Base-by-base conservation (phyloP, 1,284 basidiomycete species). In the Microbotryum lychnidis-dioicae region DNA sequence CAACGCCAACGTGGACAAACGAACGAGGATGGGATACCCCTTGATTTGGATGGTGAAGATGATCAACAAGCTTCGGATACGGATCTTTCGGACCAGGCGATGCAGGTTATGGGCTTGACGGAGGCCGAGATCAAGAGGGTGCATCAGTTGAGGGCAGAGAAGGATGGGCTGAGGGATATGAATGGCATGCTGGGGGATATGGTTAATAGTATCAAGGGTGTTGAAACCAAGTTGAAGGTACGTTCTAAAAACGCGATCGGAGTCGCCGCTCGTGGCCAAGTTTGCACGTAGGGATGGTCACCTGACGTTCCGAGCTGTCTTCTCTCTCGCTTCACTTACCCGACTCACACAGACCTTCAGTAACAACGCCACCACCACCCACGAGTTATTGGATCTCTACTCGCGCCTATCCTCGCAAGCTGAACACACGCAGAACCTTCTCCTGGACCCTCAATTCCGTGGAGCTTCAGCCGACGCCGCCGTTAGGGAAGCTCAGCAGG, bases 341-440 rank as follows among this genome's bases (percentile, higher is more conserved):
- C 6, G 9, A 21, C 2, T 4, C 31, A 42, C n/a, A n/a, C 12
- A 64, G 64, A 49, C 29, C 9, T 53, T 73, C 20, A 57, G 61
- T 42, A 29, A 55, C 9, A 66, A 58, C 14, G 65, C 68, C 25
- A 14, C 49, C 25, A 72, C 70, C 16, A 67, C 71, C n/a, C 72
- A 73, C 44, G 54, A 60, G 1, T 58, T 73, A 6, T 52, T 73
- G 20, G 71, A 73, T 55, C 63, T 71, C 20, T 73, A 73, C 55
- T 61, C 65, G 2, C 60, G 68, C 2, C 66, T 73, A 14, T 53
- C 67, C 18, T 57, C 60, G 18, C 71, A 73, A 49, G 69, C 72
- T 4, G 71, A 73, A 49, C 69, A 72, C 47, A 71, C 68, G 18
- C 64, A 65, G 57, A 60, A 66, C 12, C 54, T 73, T 6, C 45